Evolutionary conservation across 1,284 basidiomycete species (phyloP).

Genomic region (Microbotryum scabiosae): DNA sequence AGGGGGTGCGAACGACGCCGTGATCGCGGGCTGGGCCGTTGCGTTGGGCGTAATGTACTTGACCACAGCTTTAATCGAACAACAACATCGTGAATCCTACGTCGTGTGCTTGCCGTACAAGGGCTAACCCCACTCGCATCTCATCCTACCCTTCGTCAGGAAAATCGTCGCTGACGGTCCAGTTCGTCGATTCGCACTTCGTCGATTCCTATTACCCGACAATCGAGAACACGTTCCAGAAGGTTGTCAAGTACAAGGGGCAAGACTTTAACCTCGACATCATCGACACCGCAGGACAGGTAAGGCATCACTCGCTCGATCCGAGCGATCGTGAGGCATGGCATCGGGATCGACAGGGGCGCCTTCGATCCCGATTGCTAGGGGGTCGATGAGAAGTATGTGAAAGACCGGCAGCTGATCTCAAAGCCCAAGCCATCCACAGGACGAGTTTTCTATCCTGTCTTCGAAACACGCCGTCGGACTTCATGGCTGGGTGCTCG

Average conservation of each 20-base stretch:
- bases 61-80: neutral
- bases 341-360: too few species aligned
- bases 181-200: conserved; percentile 54
- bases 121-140: neutral
- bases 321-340: neutral
- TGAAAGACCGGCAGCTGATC: too few species aligned
- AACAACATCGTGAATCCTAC: neutral
- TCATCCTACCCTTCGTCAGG: conserved; percentile 44
- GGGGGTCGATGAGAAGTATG: neutral
- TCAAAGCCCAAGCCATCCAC: neutral
- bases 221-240: conserved; percentile 81
- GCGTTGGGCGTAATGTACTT: neutral
- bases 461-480: conserved; percentile 37
- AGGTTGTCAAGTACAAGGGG: conserved; percentile 70
- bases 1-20: too few species aligned
- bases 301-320: conserved; percentile 29
- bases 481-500: conserved; percentile 58
- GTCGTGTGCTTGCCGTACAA: neutral
- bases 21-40: neutral
- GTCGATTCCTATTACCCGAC: conserved; percentile 87
- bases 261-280: conserved; percentile 90
- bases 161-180: conserved; percentile 67
- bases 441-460: conserved; percentile 77
- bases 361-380: too few species aligned
- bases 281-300: conserved; percentile 91